A percentile compares a stretch with the other conserved stretches of the same genome.
Conservation (phyloP, 164 flowering plant genomes). For the Protea cynaroides region DNA sequence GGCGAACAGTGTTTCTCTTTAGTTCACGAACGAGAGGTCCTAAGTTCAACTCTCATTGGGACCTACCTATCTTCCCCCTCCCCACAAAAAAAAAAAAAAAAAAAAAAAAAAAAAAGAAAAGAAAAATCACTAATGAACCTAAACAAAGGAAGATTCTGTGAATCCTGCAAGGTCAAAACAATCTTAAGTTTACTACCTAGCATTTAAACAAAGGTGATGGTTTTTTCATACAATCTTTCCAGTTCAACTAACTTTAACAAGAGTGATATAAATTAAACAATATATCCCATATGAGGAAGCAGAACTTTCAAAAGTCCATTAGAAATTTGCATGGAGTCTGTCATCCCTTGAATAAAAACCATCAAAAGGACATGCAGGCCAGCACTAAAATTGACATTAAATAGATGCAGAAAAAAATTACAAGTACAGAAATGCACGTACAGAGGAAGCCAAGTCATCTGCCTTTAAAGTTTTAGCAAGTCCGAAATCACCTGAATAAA, state of each 20-base stretch:
- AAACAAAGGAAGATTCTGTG: not conserved
- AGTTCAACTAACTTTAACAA: not conserved
- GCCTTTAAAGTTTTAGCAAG: conserved; percentile 50
- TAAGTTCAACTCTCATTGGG: no score
- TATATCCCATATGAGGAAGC: not conserved
- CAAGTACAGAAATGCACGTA: conserved; percentile 13
- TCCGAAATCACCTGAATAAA: conserved; percentile 57
- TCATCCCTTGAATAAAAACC: not conserved
- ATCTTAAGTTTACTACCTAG: not conserved
- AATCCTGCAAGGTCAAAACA: not conserved
- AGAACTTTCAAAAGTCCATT: not conserved
- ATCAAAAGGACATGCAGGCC: not conserved
- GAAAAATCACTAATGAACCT: not conserved
- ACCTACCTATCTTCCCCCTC: no score
- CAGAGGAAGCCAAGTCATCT: conserved; percentile 53
- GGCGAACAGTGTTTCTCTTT: no score
- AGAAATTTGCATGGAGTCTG: not conserved
- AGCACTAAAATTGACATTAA: not conserved
- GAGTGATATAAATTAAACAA: not conserved
- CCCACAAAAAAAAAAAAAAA: no score
- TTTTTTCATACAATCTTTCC: not conserved
- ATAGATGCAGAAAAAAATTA: not conserved
- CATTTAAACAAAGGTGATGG: not conserved
- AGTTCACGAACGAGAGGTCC: no score
- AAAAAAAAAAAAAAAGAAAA: no score